Conservation (phyloP, 176 grass and related monocot species). For the Canna indica region DNA sequence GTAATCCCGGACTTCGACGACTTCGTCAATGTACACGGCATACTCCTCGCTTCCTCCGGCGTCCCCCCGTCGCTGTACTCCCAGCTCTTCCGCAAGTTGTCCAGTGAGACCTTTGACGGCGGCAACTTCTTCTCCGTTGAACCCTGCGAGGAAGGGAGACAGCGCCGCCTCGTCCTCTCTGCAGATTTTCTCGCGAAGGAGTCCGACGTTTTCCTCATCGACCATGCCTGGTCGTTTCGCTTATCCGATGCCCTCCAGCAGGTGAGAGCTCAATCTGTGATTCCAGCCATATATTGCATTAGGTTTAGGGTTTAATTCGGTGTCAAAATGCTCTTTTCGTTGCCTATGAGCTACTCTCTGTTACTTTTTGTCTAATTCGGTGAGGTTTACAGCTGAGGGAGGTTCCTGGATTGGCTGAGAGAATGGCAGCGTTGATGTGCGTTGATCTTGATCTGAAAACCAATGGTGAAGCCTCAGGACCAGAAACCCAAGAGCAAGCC, state of each 20-base stretch:
- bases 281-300: background rate
- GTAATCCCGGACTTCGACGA: constrained; percentile 46
- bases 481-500: constrained; percentile 13
- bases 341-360: background rate
- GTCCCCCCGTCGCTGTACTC: constrained; percentile 46
- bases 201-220: constrained; percentile 71
- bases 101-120: constrained; percentile 76
- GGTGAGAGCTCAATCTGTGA: constrained; percentile 17
- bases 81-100: constrained; percentile 68
- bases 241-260: constrained; percentile 71
- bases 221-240: constrained; percentile 94
- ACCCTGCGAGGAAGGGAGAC: constrained; percentile 41
- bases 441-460: constrained; percentile 54
- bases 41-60: constrained; percentile 56
- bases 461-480: constrained; percentile 33
- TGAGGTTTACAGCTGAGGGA: constrained; percentile 55
- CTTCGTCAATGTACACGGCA: constrained; percentile 60
- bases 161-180: constrained; percentile 50
- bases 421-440: constrained; percentile 86
- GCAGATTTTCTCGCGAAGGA: constrained; percentile 32
- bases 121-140: constrained; percentile 67
- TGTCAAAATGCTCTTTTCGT: background rate
- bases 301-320: background rate
- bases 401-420: constrained; percentile 69
- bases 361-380: constrained; percentile 6